phyloP scores from a whole-genome alignment of 148 eudicot species.

The Rhododendron griersonianum region DNA sequence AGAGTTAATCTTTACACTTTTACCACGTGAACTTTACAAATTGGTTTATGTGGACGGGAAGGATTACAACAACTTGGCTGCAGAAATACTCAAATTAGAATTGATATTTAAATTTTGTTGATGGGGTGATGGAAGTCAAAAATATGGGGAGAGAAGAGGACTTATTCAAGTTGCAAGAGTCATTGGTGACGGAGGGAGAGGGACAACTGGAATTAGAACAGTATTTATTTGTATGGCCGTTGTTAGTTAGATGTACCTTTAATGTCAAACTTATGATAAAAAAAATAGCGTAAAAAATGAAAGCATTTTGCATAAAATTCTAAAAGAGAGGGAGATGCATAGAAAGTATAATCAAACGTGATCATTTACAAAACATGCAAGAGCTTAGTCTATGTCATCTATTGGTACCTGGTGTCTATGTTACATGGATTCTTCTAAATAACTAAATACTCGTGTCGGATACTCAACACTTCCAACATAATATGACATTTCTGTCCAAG shows the following conservation, averaged over 20 bases:
- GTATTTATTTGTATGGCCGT: background rate
- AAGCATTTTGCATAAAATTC: background rate
- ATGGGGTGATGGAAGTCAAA: background rate
- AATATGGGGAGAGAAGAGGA: background rate
- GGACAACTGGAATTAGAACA: background rate
- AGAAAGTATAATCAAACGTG: background rate
- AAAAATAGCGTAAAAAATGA: background rate
- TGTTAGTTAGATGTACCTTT: background rate
- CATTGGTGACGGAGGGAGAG: background rate
- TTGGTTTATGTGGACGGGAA: background rate
- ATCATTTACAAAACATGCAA: no score
- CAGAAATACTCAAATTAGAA: background rate
- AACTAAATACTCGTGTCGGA: no score
- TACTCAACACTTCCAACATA: no score
- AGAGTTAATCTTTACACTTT: background rate
- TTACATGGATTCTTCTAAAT: no score
- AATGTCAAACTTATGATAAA: background rate
- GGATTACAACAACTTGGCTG: background rate
- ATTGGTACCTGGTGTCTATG: no score
- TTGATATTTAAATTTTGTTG: background rate
- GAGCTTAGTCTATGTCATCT: no score
- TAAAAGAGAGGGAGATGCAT: no score
- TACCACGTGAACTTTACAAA: background rate
- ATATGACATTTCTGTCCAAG: no score
- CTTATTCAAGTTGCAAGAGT: background rate